These are phyloP conservation scores for Brachypodium distachyon DNA, from an alignment of 202 grass and related monocot species.

Conservation along the genomic window DNA sequence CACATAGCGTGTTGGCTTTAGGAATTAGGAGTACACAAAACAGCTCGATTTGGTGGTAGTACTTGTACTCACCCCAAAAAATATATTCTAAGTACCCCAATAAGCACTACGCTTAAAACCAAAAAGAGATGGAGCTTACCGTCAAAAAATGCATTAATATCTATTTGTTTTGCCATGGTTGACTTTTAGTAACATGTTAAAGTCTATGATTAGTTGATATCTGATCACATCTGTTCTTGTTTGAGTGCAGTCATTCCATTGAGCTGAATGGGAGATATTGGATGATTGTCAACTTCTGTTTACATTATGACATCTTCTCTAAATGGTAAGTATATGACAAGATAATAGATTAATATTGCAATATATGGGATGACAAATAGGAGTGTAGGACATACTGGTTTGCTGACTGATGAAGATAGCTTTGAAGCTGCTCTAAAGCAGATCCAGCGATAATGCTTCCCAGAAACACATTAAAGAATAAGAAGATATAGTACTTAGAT, in stretches of 20 bases:
- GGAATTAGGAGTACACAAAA: not conserved
- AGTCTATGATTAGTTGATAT: not conserved
- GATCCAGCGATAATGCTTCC: conserved; percentile 71
- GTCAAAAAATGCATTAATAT: not conserved
- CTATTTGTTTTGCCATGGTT: not conserved
- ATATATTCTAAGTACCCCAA: not conserved
- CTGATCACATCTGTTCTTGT: not conserved
- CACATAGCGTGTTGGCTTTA: not conserved
- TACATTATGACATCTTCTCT: not conserved
- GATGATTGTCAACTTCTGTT: not conserved
- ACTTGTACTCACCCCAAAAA: not conserved
- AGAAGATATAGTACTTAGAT: conserved; percentile 85
- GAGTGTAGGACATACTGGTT: conserved; percentile 61
- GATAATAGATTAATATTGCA: not conserved
- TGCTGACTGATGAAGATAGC: conserved; percentile 63
- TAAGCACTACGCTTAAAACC: not conserved
- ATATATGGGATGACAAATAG: not conserved
- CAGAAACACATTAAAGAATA: conserved; percentile 88
- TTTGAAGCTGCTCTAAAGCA: conserved; percentile 78
- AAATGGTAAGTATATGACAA: not conserved
- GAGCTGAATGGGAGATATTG: conserved; percentile 7
- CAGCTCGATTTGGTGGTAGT: not conserved
- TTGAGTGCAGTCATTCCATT: not conserved
- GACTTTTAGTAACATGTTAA: not conserved
- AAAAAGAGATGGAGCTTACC: not conserved